phyloP scores from a whole-genome alignment of 495 filamentous ascomycete species.

The Annulohypoxylon stygium region DNA sequence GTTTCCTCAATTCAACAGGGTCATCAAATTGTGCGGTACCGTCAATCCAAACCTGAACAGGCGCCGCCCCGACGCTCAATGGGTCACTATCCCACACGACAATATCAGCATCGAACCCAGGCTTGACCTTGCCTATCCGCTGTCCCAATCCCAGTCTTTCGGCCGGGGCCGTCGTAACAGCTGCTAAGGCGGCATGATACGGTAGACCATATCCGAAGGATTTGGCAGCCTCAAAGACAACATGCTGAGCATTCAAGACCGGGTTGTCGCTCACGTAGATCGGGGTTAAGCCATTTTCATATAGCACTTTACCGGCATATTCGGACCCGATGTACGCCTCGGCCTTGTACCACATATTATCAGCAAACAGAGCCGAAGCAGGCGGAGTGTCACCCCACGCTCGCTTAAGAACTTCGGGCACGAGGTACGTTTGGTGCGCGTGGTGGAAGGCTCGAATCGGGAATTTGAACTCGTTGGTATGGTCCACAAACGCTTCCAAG shows the following conservation, averaged over 20 bases:
- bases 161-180: constrained; percentile 73
- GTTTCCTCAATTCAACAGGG: constrained; percentile 58
- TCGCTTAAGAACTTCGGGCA: constrained; percentile 70
- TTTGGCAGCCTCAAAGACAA: constrained; percentile 71
- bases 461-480: constrained; percentile 76
- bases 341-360: constrained; percentile 73
- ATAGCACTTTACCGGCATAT: constrained; percentile 71
- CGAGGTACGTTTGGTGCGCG: constrained; percentile 70
- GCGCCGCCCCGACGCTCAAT: constrained; percentile 69
- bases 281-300: constrained; percentile 67
- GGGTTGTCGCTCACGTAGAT: constrained; percentile 66
- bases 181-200: constrained; percentile 70
- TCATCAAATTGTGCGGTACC: constrained; percentile 66
- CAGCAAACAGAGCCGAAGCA: constrained; percentile 67
- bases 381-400: constrained; percentile 61
- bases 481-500: constrained; percentile 71
- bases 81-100: constrained; percentile 77
- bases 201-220: constrained; percentile 71
- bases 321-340: constrained; percentile 71
- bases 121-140: constrained; percentile 71
- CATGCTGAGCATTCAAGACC: constrained; percentile 64
- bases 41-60: constrained; percentile 75
- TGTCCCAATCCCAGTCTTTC: constrained; percentile 69
- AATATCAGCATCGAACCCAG: constrained; percentile 74
- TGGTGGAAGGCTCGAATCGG: constrained; percentile 73